Evolutionary conservation across 352 stramenopile species (phyloP).

Genomic region (Elongisporangium senticosum): DNA sequence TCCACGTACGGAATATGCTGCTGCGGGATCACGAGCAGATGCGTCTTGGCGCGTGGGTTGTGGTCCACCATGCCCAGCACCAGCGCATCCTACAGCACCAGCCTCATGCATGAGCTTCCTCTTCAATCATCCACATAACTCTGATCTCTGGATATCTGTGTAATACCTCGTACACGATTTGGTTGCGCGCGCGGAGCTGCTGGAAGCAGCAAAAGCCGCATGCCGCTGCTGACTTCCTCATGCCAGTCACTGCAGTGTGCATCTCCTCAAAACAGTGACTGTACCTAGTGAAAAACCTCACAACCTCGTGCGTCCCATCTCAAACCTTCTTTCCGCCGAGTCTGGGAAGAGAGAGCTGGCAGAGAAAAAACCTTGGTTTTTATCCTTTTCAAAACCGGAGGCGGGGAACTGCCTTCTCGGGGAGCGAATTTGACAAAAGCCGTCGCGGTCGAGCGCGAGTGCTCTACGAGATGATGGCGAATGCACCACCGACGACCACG

Average conservation of each 20-base stretch:
- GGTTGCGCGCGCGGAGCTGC: conserved; percentile 35
- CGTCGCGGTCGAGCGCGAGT: conserved; percentile 20
- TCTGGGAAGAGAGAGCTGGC: neutral
- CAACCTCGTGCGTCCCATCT: neutral
- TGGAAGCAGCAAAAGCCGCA: conserved; percentile 60
- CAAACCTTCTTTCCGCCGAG: neutral
- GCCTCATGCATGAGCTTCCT: neutral
- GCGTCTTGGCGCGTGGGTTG: conserved; percentile 42
- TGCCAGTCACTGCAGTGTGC: conserved; percentile 2
- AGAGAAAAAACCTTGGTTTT: conserved; percentile 18
- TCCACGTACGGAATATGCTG: conserved; percentile 55
- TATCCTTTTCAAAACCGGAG: conserved; percentile 13
- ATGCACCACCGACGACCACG: neutral
- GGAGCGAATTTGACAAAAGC: conserved; percentile 35
- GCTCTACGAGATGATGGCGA: conserved; percentile 4
- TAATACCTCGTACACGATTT: conserved; percentile 50
- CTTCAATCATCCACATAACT: too few relatives aligned
- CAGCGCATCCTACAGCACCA: conserved; percentile 32
- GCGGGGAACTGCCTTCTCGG: neutral
- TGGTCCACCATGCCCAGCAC: conserved; percentile 60
- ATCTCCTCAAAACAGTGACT: conserved; percentile 8
- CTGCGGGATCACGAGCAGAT: conserved; percentile 60
- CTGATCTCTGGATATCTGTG: neutral
- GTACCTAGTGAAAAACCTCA: conserved; percentile 1
- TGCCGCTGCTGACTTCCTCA: conserved; percentile 1